A percentile compares a stretch with the other conserved stretches of the same genome.
phyloP scores from a whole-genome alignment of 169 alveolate species.

The Toxoplasma gondii region DNA sequence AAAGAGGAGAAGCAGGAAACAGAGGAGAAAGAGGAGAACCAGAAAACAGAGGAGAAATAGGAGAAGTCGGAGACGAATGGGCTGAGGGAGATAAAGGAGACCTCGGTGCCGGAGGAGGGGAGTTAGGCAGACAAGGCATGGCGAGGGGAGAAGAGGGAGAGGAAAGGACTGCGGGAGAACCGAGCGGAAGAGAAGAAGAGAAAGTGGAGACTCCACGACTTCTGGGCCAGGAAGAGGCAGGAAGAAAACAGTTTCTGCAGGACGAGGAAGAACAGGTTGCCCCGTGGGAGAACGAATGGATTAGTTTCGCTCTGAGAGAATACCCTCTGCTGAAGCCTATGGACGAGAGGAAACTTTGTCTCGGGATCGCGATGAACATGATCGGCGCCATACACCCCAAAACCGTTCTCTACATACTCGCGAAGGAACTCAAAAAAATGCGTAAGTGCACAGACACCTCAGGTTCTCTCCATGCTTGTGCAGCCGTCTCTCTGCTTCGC shows the following conservation, averaged over 20 bases:
- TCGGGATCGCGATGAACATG: background rate
- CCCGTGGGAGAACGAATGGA: background rate
- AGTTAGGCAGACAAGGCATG: too few species aligned
- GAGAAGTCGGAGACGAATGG: too few species aligned
- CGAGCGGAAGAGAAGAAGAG: background rate
- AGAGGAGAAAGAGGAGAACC: too few species aligned
- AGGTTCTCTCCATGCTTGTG: background rate
- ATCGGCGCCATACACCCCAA: conserved; percentile 10
- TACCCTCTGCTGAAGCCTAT: conserved; percentile 14
- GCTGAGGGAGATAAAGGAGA: too few species aligned
- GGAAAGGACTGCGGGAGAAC: background rate
- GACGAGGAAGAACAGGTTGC: background rate
- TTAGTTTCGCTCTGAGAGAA: background rate
- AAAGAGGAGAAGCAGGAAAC: too few species aligned
- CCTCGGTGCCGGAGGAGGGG: too few species aligned
- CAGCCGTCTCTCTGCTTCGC: background rate
- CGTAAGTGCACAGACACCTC: background rate
- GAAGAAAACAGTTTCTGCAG: background rate
- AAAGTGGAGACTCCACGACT: background rate
- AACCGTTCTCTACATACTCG: background rate
- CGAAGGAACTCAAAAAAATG: background rate
- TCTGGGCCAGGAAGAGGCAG: background rate
- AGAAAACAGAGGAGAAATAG: too few species aligned
- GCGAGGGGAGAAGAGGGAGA: too few species aligned
- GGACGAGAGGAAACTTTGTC: background rate